phyloP scores from a whole-genome alignment of 306 rosid genomes.

The Albizia julibrissin region DNA sequence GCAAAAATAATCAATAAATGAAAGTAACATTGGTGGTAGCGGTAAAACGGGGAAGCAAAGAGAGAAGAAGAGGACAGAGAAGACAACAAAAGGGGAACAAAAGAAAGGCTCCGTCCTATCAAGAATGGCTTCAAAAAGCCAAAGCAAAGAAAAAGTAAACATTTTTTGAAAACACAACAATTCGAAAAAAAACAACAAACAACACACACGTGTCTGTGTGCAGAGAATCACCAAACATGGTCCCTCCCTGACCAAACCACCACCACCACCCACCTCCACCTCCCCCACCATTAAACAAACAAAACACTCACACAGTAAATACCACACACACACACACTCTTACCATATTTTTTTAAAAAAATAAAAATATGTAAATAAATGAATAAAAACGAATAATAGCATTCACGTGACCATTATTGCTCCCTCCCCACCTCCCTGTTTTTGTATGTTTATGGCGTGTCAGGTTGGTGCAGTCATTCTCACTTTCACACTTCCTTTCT shows the following conservation, averaged over 20 bases:
- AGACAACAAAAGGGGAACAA: slow-evolving; percentile 29
- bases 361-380: no score
- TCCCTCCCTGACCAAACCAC: not conserved
- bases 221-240: slow-evolving; percentile 29
- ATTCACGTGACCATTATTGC: slow-evolving; percentile 56
- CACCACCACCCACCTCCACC: no score
- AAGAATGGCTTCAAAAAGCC: not conserved
- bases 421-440: slow-evolving; percentile 10
- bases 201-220: slow-evolving; percentile 23
- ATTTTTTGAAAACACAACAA: not conserved
- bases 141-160: slow-evolving; percentile 19
- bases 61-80: not conserved
- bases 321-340: not conserved
- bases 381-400: not conserved
- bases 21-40: not conserved
- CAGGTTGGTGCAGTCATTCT: slow-evolving; percentile 46
- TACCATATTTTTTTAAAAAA: not conserved
- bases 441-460: slow-evolving; percentile 32
- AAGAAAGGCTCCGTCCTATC: slow-evolving; percentile 38
- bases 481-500: slow-evolving; percentile 29
- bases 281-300: not conserved
- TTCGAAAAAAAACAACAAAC: not conserved
- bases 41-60: not conserved
- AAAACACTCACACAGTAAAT: not conserved
- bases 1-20: not conserved